Evolutionary conservation across 2,329 filamentous ascomycete species (phyloP).

Genomic region (Simplicillium sp.): DNA sequence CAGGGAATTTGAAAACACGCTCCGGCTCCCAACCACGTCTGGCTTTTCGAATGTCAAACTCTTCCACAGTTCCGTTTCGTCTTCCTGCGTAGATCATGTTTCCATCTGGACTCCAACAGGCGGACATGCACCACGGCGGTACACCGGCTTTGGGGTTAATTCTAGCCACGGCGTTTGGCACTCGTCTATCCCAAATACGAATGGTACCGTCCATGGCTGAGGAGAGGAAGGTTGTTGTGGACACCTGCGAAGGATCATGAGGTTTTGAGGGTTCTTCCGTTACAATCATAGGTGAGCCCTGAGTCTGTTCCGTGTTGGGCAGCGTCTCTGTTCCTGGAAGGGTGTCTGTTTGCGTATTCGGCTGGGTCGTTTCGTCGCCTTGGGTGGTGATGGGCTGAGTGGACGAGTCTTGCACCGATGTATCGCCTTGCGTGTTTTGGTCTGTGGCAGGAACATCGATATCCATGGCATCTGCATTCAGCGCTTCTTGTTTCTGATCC

Average conservation of each 20-base stretch:
- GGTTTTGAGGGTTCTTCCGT: constrained; percentile 27
- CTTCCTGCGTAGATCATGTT: constrained; percentile 92
- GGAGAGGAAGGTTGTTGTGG: constrained; percentile 75
- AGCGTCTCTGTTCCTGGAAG: constrained; percentile 1
- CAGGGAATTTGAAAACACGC: constrained; percentile 77
- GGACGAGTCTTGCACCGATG: neutral
- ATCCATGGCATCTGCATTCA: constrained; percentile 17
- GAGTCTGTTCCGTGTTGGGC: constrained; percentile 9
- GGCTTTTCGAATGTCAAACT: constrained; percentile 78
- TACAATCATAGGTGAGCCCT: constrained; percentile 19
- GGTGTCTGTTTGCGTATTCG: constrained; percentile 1
- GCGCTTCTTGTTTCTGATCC: constrained; percentile 15
- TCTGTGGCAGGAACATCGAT: constrained; percentile 13
- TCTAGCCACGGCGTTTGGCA: constrained; percentile 66
- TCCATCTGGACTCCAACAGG: constrained; percentile 91
- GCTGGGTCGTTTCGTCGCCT: neutral
- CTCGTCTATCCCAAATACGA: constrained; percentile 85
- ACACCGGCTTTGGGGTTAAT: constrained; percentile 66
- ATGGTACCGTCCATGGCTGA: constrained; percentile 81
- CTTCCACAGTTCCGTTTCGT: constrained; percentile 86
- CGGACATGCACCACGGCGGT: constrained; percentile 95
- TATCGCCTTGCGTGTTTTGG: constrained; percentile 2
- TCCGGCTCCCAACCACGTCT: constrained; percentile 59
- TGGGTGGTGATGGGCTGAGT: neutral
- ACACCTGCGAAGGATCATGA: constrained; percentile 48